Base-by-base conservation (phyloP, 805 yeast genomes). In the Jamesozyma piceae region DNA sequence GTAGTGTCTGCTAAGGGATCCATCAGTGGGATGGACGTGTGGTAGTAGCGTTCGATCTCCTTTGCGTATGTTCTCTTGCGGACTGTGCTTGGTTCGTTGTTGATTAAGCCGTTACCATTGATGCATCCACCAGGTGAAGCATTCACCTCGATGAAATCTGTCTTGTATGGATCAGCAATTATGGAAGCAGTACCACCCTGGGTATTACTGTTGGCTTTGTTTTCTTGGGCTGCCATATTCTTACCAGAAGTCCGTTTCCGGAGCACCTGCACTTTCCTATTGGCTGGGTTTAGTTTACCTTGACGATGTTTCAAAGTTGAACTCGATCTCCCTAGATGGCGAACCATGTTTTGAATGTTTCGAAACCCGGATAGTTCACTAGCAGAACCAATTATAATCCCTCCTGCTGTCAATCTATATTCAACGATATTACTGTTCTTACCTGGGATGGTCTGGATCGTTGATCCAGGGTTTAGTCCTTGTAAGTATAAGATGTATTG, bases 81-180 rank as follows among this genome's bases (percentile, higher is more conserved):
- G 17, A 39, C 43, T 13, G 46, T 45, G 35, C 44, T 45, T 14
- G 32, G 40, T 0, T 77, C 76, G 4, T 69, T 69, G 4, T 75
- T 71, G 17, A 87, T 73, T 53, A 88, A 89, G 0, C 98, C 98
- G 19, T 98, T 97, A 10, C 98, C 98, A 55, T 90, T 92, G 43
- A 89, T 84, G 57, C 97, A 92, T 1, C 98, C 98, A 24, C 86
- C 88, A 5, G 98, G 98, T 61, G 98, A 92, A 1, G 98, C 98
- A 96, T 88, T 90, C 36, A 92, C 82, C 55, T 92, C 98, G 5
- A 90, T 84, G 51, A 82, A 85, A 48, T 86, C 92, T 51, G 84
- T 80, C 33, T 66, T 69, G 27, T 74, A 62, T 1, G 90, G 82
- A 45, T 84, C 89, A 0, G 78, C 79, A 1, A 51, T 43, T 5